Evolutionary conservation across 2,329 filamentous ascomycete genomes (phyloP).

Genomic region (Ceratocystis harringtonii): DNA sequence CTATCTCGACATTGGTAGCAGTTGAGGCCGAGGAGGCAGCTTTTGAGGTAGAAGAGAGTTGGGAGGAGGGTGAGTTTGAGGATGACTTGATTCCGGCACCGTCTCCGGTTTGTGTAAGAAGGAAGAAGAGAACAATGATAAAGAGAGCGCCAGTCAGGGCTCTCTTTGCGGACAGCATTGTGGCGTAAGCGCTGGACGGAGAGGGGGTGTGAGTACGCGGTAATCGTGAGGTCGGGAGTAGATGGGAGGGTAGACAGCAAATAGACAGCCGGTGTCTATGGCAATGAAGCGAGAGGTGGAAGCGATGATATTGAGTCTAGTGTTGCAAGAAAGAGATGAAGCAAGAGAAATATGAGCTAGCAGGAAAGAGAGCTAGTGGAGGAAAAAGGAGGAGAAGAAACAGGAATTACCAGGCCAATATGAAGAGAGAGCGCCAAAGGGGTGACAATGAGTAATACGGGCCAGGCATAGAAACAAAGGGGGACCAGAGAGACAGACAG

Average conservation of each 20-base stretch:
- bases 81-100: conserved; percentile 18
- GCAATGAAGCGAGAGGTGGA: neutral
- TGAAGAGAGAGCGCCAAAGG: neutral
- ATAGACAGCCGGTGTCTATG: neutral
- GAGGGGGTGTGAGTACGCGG: neutral
- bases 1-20: conserved; percentile 8
- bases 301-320: neutral
- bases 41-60: conserved; percentile 22
- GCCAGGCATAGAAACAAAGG: neutral
- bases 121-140: conserved; percentile 52
- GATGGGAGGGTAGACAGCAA: neutral
- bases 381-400: conserved; percentile 3
- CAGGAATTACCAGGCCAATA: neutral
- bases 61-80: conserved; percentile 21
- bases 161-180: conserved; percentile 67
- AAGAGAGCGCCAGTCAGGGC: conserved; percentile 57
- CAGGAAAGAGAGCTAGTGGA: neutral
- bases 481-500: neutral
- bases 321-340: neutral
- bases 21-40: conserved; percentile 9
- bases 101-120: conserved; percentile 49
- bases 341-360: no score
- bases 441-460: neutral
- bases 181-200: conserved; percentile 18
- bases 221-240: neutral